Evolutionary conservation across 352 stramenopile genomes (phyloP), one percentile per base, ranked within the genome.

Genomic region (Blastocystis sp.): DNA sequence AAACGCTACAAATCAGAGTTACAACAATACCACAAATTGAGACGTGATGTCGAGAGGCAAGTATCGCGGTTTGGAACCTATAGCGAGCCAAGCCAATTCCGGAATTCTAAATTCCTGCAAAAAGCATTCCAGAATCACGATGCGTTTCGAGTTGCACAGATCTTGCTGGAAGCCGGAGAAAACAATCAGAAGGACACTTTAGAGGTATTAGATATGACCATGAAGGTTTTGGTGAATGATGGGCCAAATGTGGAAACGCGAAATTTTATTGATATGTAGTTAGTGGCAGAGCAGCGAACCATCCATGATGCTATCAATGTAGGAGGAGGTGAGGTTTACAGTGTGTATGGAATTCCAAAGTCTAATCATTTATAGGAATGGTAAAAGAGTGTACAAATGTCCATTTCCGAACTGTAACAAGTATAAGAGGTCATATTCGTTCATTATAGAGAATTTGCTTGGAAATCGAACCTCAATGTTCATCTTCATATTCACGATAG

Each of bases 351-450:
- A 30, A 80, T 66, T 80, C 48, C 13, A 33, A 24, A 33, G 11
- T 22, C 42, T 4, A 40, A 33, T 51, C 24, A 24, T 22, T 37
- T 42, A n/a, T 30, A 84, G 48, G 53, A 66, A 27, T 30, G 37
- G 48, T 15, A 69, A 62, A 51, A 53, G 33, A 42, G n/a, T 40
- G 48, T 89, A 89, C n/a, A 30, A 78, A 7, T 89, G 78, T 42
- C 42, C 78, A n/a, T 66, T 59, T 37, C 40, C 42, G n/a, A 59
- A 59, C 66, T 89, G 78, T 42, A 89, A 89, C n/a, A 89, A 89
- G 78, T 89, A 24, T 3, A 27, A 1, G 6, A 35, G 5, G n/a
- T 78, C 6, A 35, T 17, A 6, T 27, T 24, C 11, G 15, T 35
- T 30, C n/a, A 30, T 76, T 11, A 33, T 78, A 89, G 78, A 57